Evolutionary conservation across 163 green algal genomes (phyloP).

Genomic region (Coccomyxa subellipsoidea): DNA sequence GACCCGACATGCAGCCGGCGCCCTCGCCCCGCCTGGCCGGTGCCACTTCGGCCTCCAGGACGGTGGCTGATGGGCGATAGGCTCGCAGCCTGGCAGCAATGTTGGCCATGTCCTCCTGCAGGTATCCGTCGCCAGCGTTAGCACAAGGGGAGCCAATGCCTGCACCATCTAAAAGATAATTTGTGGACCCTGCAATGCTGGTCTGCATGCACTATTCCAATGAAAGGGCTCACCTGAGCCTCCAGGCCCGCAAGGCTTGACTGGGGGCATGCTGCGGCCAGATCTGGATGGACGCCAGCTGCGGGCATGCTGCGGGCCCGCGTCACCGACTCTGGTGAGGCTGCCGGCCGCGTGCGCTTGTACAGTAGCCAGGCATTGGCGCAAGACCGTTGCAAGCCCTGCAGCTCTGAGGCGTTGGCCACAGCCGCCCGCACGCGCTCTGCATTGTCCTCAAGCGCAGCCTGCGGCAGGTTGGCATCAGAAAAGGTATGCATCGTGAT

Average conservation of each 20-base stretch:
- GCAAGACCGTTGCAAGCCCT: slow-evolving; percentile 37
- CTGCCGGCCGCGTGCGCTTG: slow-evolving; percentile 71
- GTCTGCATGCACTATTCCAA: too few relatives aligned
- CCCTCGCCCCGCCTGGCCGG: slow-evolving; percentile 43
- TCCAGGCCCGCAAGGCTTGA: slow-evolving; percentile 40
- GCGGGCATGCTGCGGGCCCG: slow-evolving; percentile 58
- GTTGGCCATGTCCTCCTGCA: slow-evolving; percentile 54
- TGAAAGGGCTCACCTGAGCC: slow-evolving; percentile 29
- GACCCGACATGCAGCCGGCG: slow-evolving; percentile 23
- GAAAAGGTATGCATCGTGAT: not conserved
- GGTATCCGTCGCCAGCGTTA: not conserved
- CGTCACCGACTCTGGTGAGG: slow-evolving; percentile 69
- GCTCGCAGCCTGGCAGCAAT: slow-evolving; percentile 61
- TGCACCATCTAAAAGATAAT: too few relatives aligned
- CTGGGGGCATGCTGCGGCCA: slow-evolving; percentile 56
- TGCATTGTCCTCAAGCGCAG: slow-evolving; percentile 64
- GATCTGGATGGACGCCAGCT: slow-evolving; percentile 70
- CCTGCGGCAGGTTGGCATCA: slow-evolving; percentile 27
- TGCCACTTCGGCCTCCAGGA: slow-evolving; percentile 84
- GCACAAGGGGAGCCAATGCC: too few relatives aligned
- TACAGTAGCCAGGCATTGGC: slow-evolving; percentile 86
- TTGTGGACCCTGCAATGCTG: too few relatives aligned
- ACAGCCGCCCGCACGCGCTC: slow-evolving; percentile 63
- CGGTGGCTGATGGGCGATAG: slow-evolving; percentile 79
- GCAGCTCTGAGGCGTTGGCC: slow-evolving; percentile 27